phyloP scores from a whole-genome alignment of 106 monocot species.

The Narthecium ossifragum region DNA sequence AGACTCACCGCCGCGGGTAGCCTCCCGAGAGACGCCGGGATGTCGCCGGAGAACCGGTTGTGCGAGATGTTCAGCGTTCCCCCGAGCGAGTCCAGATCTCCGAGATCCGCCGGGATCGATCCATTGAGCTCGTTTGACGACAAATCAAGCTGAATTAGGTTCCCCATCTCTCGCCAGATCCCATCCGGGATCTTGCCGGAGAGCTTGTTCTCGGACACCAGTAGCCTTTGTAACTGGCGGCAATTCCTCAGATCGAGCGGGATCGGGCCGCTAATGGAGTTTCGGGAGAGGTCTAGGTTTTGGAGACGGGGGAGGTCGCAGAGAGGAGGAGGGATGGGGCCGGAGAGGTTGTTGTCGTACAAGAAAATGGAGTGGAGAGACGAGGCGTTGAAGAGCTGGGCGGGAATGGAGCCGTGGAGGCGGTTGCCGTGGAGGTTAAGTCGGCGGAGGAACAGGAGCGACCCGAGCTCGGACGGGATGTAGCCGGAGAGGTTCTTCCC shows the following conservation, averaged over 20 bases:
- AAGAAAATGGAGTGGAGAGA: conserved; percentile 82
- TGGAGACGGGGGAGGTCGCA: conserved; percentile 60
- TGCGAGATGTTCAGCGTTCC: conserved; percentile 69
- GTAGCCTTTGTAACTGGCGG: conserved; percentile 49
- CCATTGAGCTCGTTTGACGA: conserved; percentile 62
- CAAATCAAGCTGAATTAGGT: conserved; percentile 59
- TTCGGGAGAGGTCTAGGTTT: conserved; percentile 68
- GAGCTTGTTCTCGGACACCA: conserved; percentile 39
- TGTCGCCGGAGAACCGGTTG: conserved; percentile 62
- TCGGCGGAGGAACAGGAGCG: conserved; percentile 66
- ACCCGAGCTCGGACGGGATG: conserved; percentile 83
- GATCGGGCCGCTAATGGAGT: conserved; percentile 47
- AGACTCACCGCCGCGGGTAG: conserved; percentile 46
- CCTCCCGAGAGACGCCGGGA: conserved; percentile 51
- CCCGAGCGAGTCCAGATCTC: conserved; percentile 40
- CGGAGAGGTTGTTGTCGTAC: conserved; percentile 72
- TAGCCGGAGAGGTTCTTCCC: conserved; percentile 81
- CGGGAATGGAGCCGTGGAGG: conserved; percentile 54
- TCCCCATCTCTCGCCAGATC: conserved; percentile 46
- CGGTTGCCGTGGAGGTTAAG: conserved; percentile 73
- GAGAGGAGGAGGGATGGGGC: conserved; percentile 43
- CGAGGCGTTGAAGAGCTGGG: conserved; percentile 58
- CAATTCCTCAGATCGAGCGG: conserved; percentile 43
- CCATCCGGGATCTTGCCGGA: conserved; percentile 54
- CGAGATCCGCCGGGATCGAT: conserved; percentile 50